Base-by-base conservation (phyloP, 179 eudicot species). In the Beta macrorhiza region DNA sequence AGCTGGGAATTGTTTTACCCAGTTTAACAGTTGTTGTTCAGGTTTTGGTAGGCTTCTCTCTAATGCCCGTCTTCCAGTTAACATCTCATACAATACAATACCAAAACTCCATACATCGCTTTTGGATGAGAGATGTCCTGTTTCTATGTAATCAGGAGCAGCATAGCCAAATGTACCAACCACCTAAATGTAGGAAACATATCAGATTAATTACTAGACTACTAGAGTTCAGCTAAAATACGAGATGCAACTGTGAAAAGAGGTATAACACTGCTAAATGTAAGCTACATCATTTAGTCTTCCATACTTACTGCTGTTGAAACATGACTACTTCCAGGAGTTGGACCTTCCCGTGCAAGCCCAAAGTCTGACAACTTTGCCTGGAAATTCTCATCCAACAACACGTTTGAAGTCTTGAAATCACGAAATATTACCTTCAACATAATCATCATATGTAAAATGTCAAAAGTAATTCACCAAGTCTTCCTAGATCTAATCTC, bases 81-180 rank as follows among this genome's bases (percentile, higher is more conserved):
- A 82, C 76, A 95, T 88, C 90, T 95, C 98, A 67, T 91, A 93
- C 19, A 95, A 57, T 1, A 95, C 98, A 52, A 95, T 91, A 14
- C 98, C 98, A 15, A 91, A 95, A 75, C 97, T 95, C 92, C 96
- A 95, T 3, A 93, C 95, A 53, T 95, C 98, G 6, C 98, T 95
- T 81, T 93, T 92, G 0, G 90, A 25, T 32, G 97, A 91, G n/a
- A 95, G 89, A 76, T 90, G 97, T 45, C 98, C 98, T 0, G 98
- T 95, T 83, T 92, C 89, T 15, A 95, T 81, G 84, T 95, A 95
- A 72, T 95, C 98, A 7, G 98, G 98, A 45, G 98, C 98, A 22
- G 98, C 98, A 74, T 95, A 95, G 15, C 98, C 98, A 77, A 84
- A 83, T 84, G 98, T 95, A 32, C 98, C 98, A 80, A 95, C 89